Evolutionary conservation across 164 flowering plant genomes (phyloP), one percentile per base, ranked within the genome.

Genomic region (Malania oleifera): DNA sequence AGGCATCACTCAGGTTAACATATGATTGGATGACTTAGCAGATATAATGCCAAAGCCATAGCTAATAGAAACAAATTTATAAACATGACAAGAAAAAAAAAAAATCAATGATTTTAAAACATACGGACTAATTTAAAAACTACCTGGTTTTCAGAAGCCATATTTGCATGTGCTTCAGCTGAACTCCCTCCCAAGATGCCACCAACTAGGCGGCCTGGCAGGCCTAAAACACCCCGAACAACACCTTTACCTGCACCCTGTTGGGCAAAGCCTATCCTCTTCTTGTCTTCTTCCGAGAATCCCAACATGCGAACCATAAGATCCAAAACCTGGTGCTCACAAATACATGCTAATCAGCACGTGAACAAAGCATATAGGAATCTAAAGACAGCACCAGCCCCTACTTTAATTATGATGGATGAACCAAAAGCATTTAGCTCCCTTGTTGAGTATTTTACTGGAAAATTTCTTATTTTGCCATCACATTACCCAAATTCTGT

Each of bases 261-360:
- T 70, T 85, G 95, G 54, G 99, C 95, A 64, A 70, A 61, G 31
- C 97, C 93, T 63, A 95, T 95, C 68, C 96, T 78, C 71, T 83
- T 88, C 70, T 95, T 95, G 65, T 95, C 99, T 63, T 95, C 99
- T 52, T 95, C 91, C 5, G 96, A 80, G 76, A 91, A 95, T 26
- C 97, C 99, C 44, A 91, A 76, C 97, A 95, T 86, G 46, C 96
- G 86, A 50, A 84, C 95, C 96, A 95, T 91, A 64, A 95, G 89
- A 76, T 89, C 96, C 70, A 95, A 73, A 64, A 95, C 99, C 99
- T 95, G 77, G 29, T 13, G 20, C 31, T 55, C 44, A n/a, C 60
- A 34, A n/a, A 46, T 20, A 14, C 50, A 27, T 35, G 22, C 4
- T 50, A 64, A 41, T 53, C 52, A 57, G 28, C 35, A 34, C 37